These are phyloP conservation scores for Crithidia thermophila DNA, from an alignment of 208 protist genomes.

Conservation along the genomic window DNA sequence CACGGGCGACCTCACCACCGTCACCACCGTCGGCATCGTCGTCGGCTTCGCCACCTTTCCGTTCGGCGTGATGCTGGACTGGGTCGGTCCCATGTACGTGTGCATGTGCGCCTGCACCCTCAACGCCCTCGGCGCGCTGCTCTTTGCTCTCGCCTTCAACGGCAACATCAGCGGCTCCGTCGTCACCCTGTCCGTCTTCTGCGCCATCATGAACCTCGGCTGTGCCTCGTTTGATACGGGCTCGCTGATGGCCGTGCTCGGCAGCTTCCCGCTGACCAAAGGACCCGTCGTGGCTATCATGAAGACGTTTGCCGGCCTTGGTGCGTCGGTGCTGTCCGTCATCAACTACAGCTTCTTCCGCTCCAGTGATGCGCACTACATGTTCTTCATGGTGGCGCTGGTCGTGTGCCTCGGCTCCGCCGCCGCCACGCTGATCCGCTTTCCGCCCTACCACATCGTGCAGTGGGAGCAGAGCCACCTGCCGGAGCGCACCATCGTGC, in stretches of 20 bases:
- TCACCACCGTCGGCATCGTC: constrained; percentile 54
- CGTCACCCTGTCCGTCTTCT: constrained; percentile 48
- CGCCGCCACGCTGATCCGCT: constrained; percentile 41
- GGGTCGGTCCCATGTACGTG: constrained; percentile 49
- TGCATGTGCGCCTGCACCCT: constrained; percentile 26
- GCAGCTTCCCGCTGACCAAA: constrained; percentile 56
- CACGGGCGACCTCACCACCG: constrained; percentile 48
- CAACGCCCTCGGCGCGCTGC: constrained; percentile 41
- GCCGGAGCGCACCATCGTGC: constrained; percentile 27
- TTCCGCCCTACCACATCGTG: constrained; percentile 54
- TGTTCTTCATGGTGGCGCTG: constrained; percentile 52
- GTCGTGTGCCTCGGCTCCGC: constrained; percentile 34
- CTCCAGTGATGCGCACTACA: constrained; percentile 45
- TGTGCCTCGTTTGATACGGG: constrained; percentile 56
- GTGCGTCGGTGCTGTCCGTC: constrained; percentile 44
- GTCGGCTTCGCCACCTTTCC: constrained; percentile 54
- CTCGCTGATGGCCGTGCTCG: constrained; percentile 68
- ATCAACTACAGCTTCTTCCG: constrained; percentile 59
- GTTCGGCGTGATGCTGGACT: constrained; percentile 61
- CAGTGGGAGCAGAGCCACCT: constrained; percentile 34
- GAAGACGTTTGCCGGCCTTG: constrained; percentile 61
- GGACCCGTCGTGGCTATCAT: constrained; percentile 51
- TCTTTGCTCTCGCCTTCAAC: constrained; percentile 62
- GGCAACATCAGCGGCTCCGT: constrained; percentile 39
- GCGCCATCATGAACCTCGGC: constrained; percentile 61